These are phyloP conservation scores for Suillus clintonianus DNA, from an alignment of 768 basidiomycete species.

Conservation along the genomic window DNA sequence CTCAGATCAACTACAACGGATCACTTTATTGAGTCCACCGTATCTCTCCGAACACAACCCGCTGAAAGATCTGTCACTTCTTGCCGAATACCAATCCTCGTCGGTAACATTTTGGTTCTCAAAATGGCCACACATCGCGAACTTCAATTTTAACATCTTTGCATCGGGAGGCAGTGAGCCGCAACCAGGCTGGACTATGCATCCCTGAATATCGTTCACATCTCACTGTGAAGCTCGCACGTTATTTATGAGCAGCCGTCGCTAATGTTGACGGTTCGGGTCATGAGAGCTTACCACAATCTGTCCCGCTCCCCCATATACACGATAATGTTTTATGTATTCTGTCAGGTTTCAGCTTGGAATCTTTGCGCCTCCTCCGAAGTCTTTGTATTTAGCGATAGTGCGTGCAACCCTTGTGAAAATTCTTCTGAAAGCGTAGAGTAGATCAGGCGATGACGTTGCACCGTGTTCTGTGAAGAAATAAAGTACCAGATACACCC, in stretches of 20 bases:
- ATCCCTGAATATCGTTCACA: neutral
- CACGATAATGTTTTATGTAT: neutral
- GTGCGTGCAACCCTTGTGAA: constrained; percentile 69
- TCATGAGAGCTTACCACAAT: neutral
- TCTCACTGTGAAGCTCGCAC: constrained; percentile 2
- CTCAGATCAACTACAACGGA: constrained; percentile 29
- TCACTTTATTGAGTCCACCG: constrained; percentile 15
- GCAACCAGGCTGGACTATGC: neutral
- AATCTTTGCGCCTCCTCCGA: constrained; percentile 45
- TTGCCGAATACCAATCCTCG: neutral
- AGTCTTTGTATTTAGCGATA: constrained; percentile 77
- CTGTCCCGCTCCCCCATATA: neutral
- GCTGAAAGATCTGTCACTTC: neutral
- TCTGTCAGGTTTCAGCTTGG: constrained; percentile 14
- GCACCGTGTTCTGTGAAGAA: constrained; percentile 61
- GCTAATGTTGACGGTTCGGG: neutral
- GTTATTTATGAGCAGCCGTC: constrained; percentile 1
- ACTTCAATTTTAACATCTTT: neutral
- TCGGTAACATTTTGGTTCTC: neutral
- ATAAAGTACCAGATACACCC: constrained; percentile 12
- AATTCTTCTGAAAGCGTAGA: constrained; percentile 72
- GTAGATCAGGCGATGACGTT: constrained; percentile 82
- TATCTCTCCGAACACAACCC: neutral
- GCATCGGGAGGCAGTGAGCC: neutral
- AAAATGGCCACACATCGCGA: neutral